Conservation (phyloP, 1,139 yeast species). For the Saccharomyces uvarum region DNA sequence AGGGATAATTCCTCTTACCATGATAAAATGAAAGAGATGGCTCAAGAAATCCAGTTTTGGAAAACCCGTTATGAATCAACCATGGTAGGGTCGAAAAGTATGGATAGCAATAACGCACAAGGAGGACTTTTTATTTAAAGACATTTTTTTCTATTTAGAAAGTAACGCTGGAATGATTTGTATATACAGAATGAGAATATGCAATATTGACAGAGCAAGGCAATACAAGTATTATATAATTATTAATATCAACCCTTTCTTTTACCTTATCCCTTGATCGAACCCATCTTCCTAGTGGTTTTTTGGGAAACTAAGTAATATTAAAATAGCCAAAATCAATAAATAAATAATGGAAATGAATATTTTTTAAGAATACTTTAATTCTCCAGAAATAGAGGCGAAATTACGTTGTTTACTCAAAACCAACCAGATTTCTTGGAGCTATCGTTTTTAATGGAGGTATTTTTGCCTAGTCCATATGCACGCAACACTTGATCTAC, state of each 20-base stretch:
- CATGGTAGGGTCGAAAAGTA: conserved; percentile 19
- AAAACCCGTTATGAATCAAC: conserved; percentile 37
- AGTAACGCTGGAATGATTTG: not conserved
- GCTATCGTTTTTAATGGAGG: not conserved
- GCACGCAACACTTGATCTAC: conserved; percentile 55
- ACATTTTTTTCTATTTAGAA: conserved; percentile 13
- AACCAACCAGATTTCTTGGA: not conserved
- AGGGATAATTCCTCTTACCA: conserved; percentile 32
- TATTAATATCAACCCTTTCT: not conserved
- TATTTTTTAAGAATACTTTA: not conserved
- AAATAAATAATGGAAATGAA: not conserved
- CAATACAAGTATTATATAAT: not conserved
- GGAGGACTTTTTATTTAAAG: conserved; percentile 14
- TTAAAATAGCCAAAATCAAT: not conserved
- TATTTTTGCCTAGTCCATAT: conserved; percentile 66
- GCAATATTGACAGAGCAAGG: not conserved
- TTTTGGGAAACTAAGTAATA: not conserved
- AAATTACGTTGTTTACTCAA: not conserved
- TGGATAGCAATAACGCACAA: conserved; percentile 6
- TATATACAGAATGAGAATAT: not conserved
- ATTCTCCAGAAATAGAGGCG: not conserved
- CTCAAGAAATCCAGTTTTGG: conserved; percentile 62
- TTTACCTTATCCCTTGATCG: no score
- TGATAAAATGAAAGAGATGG: conserved; percentile 40
- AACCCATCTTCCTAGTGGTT: no score